These are phyloP conservation scores for Didymella exigua DNA, from an alignment of 2,329 filamentous ascomycete genomes.

Conservation along the genomic window DNA sequence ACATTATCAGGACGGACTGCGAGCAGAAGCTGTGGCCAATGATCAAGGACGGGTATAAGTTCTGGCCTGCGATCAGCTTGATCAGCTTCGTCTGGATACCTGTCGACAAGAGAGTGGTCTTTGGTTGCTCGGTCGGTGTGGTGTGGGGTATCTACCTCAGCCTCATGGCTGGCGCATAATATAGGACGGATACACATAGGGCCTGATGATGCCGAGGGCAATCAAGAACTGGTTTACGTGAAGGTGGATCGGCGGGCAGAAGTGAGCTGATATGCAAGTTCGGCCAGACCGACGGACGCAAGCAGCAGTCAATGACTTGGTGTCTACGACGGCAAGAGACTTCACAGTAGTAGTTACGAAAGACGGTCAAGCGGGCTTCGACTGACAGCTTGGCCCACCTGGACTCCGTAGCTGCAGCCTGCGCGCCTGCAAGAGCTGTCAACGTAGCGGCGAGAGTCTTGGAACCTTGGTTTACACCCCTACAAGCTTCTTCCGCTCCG, in stretches of 20 bases:
- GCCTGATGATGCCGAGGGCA: background rate
- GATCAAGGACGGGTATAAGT: constrained; percentile 67
- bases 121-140: constrained; percentile 74
- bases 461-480: constrained; percentile 1
- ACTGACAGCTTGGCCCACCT: constrained; percentile 8
- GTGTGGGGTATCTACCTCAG: constrained; percentile 79
- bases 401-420: constrained; percentile 2
- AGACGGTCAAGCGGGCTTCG: background rate
- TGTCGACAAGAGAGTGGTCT: constrained; percentile 71
- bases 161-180: constrained; percentile 54
- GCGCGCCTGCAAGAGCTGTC: background rate
- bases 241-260: background rate
- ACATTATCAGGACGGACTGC: constrained; percentile 38
- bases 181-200: background rate
- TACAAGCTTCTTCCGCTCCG: constrained; percentile 7
- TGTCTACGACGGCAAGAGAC: constrained; percentile 2
- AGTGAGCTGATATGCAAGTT: constrained; percentile 8
- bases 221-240: background rate
- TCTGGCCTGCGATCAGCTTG: constrained; percentile 74
- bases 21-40: constrained; percentile 62
- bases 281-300: constrained; percentile 4
- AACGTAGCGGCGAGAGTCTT: background rate
- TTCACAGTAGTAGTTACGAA: background rate
- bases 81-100: constrained; percentile 74
- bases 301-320: background rate